A percentile compares a stretch with the other conserved stretches of the same genome.
Conservation (phyloP, 768 basidiomycete species). For the Rhizopogon vinicolor region DNA sequence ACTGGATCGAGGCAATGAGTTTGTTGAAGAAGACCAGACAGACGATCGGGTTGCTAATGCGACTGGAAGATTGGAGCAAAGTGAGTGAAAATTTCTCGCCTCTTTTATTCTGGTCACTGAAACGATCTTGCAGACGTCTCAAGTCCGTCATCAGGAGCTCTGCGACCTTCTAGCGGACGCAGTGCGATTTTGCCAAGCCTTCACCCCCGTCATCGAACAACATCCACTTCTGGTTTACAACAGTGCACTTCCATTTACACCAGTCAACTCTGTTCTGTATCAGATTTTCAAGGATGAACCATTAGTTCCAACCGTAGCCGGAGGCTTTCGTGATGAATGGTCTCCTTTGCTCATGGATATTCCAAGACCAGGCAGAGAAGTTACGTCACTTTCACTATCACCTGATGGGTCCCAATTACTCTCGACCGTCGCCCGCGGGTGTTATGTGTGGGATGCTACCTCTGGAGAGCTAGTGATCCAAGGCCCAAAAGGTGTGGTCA, state of each 20-base stretch:
- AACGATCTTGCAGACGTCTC: slow-evolving; percentile 10
- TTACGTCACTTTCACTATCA: slow-evolving; percentile 20
- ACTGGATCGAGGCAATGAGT: slow-evolving; percentile 31
- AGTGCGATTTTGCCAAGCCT: slow-evolving; percentile 28
- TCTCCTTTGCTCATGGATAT: slow-evolving; percentile 27
- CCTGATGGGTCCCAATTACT: slow-evolving; percentile 24
- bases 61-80: slow-evolving; percentile 21
- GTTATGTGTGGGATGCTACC: slow-evolving; percentile 22
- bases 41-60: slow-evolving; percentile 23
- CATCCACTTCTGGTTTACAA: slow-evolving; percentile 28
- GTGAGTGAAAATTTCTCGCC: slow-evolving; percentile 10
- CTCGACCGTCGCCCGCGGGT: slow-evolving; percentile 15
- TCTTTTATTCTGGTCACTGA: neutral
- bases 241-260: slow-evolving; percentile 27
- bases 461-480: slow-evolving; percentile 21
- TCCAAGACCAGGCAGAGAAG: slow-evolving; percentile 8
- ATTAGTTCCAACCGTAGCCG: slow-evolving; percentile 16
- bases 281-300: slow-evolving; percentile 22
- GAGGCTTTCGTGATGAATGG: slow-evolving; percentile 27
- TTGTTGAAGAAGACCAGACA: slow-evolving; percentile 25
- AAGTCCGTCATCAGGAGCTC: slow-evolving; percentile 11
- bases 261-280: slow-evolving; percentile 20
- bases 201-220: slow-evolving; percentile 24
- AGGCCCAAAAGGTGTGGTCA: slow-evolving; percentile 9
- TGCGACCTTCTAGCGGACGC: slow-evolving; percentile 18